Percentiles rank a stretch among this genome's conserved stretches.
Evolutionary conservation across 495 filamentous ascomycete genomes (phyloP).

Genomic region (Talaromyces proteolyticus): DNA sequence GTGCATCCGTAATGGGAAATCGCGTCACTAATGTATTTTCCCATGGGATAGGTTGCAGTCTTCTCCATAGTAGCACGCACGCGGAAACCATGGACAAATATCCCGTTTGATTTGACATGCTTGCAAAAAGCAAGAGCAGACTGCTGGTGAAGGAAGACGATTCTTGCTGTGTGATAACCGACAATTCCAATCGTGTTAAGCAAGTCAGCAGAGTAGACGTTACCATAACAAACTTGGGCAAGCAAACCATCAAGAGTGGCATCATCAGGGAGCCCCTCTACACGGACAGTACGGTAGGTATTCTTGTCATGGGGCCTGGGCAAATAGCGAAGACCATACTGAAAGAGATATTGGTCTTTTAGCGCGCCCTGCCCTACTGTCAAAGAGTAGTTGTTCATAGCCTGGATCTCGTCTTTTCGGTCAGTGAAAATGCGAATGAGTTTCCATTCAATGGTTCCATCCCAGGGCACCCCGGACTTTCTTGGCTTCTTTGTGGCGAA

Average conservation of each 20-base stretch:
- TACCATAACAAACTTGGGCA: conserved; percentile 15
- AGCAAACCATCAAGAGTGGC: conserved; percentile 19
- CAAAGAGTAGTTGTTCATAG: not conserved
- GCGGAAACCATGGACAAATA: conserved; percentile 9
- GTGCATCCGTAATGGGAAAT: conserved; percentile 20
- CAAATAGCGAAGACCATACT: conserved; percentile 28
- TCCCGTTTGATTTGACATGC: conserved; percentile 5
- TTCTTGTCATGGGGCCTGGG: conserved; percentile 13
- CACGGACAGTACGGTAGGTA: conserved; percentile 23
- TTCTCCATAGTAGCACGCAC: conserved; percentile 18
- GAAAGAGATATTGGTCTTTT: conserved; percentile 18
- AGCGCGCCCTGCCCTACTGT: not conserved
- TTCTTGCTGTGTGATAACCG: conserved; percentile 21
- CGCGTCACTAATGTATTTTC: conserved; percentile 10
- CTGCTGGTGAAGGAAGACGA: conserved; percentile 21
- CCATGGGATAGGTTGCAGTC: conserved; percentile 29
- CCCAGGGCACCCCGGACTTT: conserved; percentile 12
- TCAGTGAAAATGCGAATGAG: conserved; percentile 19
- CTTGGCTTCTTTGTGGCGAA: not conserved
- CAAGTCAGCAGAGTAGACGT: conserved; percentile 22
- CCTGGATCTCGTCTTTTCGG: conserved; percentile 11
- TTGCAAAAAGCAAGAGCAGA: conserved; percentile 18
- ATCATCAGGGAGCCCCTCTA: conserved; percentile 19
- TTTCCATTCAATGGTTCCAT: conserved; percentile 22
- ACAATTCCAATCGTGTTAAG: conserved; percentile 20